phyloP scores from a whole-genome alignment of 768 basidiomycete species.

The Pleurotus djamor region DNA sequence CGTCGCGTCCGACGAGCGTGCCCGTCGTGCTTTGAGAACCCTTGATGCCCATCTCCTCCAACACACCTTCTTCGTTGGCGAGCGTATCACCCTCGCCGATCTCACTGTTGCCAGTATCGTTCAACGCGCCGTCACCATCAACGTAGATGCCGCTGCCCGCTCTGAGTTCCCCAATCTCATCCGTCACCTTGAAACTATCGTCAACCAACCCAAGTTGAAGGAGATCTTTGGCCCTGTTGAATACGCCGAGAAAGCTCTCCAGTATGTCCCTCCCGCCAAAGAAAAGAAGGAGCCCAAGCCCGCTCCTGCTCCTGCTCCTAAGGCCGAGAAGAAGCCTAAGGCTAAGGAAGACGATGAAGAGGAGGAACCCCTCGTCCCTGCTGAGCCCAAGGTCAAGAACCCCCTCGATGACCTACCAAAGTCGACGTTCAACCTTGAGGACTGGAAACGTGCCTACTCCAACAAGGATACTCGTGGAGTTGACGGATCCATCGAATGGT shows the following conservation, averaged over 20 bases:
- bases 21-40: constrained; percentile 55
- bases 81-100: constrained; percentile 95
- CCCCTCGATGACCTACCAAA: constrained; percentile 91
- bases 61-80: constrained; percentile 89
- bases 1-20: constrained; percentile 47
- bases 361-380: constrained; percentile 68
- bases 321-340: constrained; percentile 62
- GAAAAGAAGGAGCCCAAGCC: constrained; percentile 71
- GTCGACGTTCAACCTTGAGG: constrained; percentile 85
- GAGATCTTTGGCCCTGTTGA: constrained; percentile 57
- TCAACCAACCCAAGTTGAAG: constrained; percentile 79
- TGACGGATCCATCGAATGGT: constrained; percentile 87
- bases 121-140: constrained; percentile 47
- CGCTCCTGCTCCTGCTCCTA: constrained; percentile 54
- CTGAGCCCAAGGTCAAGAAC: constrained; percentile 91
- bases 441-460: constrained; percentile 98
- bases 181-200: constrained; percentile 85
- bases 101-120: constrained; percentile 63
- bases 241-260: constrained; percentile 67
- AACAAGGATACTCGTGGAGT: constrained; percentile 94
- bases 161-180: constrained; percentile 71
- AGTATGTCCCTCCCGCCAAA: constrained; percentile 75
- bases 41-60: constrained; percentile 73
- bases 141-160: constrained; percentile 66
- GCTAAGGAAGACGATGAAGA: constrained; percentile 68